Evolutionary conservation across 805 yeast species (phyloP).

Genomic region (Ogataea trehalophila): DNA sequence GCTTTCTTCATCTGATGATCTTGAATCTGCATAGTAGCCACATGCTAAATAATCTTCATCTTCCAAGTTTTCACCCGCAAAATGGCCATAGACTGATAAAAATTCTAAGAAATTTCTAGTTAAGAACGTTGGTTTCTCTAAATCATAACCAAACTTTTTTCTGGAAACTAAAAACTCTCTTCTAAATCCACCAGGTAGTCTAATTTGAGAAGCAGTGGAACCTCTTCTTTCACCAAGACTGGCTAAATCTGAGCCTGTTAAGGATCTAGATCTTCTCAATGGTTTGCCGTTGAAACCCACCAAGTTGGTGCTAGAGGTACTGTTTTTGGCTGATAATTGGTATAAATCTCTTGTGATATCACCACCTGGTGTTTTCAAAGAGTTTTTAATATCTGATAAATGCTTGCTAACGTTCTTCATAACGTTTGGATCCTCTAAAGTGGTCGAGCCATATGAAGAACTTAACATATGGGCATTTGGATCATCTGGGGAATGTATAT

Average conservation of each 20-base stretch:
- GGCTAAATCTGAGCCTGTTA: constrained; percentile 22
- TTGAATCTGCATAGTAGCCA: constrained; percentile 30
- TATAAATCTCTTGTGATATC: constrained; percentile 49
- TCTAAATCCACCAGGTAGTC: constrained; percentile 82
- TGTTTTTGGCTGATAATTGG: constrained; percentile 17
- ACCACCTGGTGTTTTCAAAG: constrained; percentile 42
- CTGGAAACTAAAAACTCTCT: constrained; percentile 52
- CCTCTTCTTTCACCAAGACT: constrained; percentile 41
- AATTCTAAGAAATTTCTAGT: constrained; percentile 76
- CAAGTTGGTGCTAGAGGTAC: too few relatives aligned
- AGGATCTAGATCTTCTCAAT: constrained; percentile 25
- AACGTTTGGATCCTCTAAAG: background rate
- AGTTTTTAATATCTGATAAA: constrained; percentile 22
- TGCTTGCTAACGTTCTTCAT: background rate
- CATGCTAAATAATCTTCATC: constrained; percentile 58
- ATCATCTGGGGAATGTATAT: background rate
- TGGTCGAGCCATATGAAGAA: background rate
- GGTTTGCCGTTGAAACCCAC: constrained; percentile 4
- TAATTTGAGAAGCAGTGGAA: constrained; percentile 61
- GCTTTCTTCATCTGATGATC: constrained; percentile 33
- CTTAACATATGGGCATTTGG: constrained; percentile 1
- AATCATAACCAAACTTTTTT: constrained; percentile 25
- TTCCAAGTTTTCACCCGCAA: constrained; percentile 79
- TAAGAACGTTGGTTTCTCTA: constrained; percentile 41
- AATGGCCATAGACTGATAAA: constrained; percentile 75